Evolutionary conservation across 352 stramenopile genomes (phyloP), one percentile per base, ranked within the genome.

Genomic region (Halophytophthora batemanensis): DNA sequence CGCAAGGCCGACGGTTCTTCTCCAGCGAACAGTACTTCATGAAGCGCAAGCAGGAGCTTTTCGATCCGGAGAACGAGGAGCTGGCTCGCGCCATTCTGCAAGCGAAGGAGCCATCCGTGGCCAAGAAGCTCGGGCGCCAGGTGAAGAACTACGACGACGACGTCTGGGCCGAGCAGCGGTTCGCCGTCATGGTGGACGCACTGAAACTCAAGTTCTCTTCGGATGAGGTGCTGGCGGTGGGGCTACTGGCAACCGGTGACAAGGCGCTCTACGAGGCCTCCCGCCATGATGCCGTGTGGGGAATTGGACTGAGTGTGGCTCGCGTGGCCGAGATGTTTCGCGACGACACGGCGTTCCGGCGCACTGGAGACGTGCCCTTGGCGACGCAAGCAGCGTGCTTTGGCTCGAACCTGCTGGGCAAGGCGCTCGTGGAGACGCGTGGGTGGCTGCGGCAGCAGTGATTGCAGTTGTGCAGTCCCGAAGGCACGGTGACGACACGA

Each of bases 11-110:
- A 8, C 62, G 45, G 2, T 86, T 69, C 53, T 77, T 71, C 53
- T 87, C 77, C n/a, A 86, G 74, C 34, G 77, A 87, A 50, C 77
- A 87, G 67, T 82, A 53, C 43, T 86, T 87, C 35, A 86, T 86
- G 72, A 87, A 87, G 74, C 45, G 59, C 19, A 87, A 87, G 59
- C 77, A 87, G 53, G 77, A 87, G 38, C 57, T 65, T 18, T 87
- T 86, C 45, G 77, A 87, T 33, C 62, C 62, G 1, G 37, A 63
- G 1, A 87, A 87, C 18, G 34, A 55, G 1, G 1, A 43, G 15
- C 39, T 86, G 25, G 74, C 74, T 1, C n/a, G 72, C 22, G 56
- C 65, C 10, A 78, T 87, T 15, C 43, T 86, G 4, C 63, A 61
- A 22, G 71, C 74, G 25, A 86, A 78, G 45, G 61, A 64, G 11